Evolutionary conservation across 345 rosid species (phyloP).

Genomic region (Erysimum cheiranthoides): DNA sequence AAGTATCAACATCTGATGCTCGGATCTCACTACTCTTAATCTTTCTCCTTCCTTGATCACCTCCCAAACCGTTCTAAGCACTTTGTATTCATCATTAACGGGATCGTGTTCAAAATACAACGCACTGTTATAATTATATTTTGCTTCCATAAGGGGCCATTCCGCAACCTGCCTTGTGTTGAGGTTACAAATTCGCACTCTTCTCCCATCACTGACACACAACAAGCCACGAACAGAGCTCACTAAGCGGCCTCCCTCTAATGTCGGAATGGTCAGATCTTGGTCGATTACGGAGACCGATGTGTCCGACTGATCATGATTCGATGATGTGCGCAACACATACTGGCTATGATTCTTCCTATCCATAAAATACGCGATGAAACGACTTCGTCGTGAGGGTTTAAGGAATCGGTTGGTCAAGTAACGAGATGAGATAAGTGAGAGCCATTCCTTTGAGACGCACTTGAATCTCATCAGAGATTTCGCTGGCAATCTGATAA

Average conservation of each 20-base stretch:
- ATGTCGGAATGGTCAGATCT: not conserved
- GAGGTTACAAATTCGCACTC: not conserved
- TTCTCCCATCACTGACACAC: not conserved
- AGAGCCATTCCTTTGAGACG: not conserved
- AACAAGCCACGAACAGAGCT: not conserved
- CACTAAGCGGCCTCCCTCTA: not conserved
- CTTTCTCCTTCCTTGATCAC: not conserved
- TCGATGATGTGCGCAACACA: not conserved
- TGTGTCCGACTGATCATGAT: not conserved
- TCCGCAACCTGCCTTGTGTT: not conserved
- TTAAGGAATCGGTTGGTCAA: not conserved
- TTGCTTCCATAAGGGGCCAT: not conserved
- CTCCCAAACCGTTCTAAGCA: not conserved
- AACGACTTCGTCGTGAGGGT: not conserved
- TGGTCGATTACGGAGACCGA: not conserved
- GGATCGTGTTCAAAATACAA: not conserved
- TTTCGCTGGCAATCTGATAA: not conserved
- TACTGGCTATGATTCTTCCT: not conserved
- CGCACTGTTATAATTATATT: not conserved
- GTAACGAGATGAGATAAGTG: not conserved
- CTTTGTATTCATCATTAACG: slow-evolving; percentile 20
- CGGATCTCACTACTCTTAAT: not conserved
- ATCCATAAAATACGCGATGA: not conserved
- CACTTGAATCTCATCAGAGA: not conserved
- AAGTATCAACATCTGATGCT: slow-evolving; percentile 11